Evolutionary conservation across 169 alveolate genomes (phyloP), one percentile per base, ranked within the genome.

Genomic region (Ichthyophthirius multifiliis): DNA sequence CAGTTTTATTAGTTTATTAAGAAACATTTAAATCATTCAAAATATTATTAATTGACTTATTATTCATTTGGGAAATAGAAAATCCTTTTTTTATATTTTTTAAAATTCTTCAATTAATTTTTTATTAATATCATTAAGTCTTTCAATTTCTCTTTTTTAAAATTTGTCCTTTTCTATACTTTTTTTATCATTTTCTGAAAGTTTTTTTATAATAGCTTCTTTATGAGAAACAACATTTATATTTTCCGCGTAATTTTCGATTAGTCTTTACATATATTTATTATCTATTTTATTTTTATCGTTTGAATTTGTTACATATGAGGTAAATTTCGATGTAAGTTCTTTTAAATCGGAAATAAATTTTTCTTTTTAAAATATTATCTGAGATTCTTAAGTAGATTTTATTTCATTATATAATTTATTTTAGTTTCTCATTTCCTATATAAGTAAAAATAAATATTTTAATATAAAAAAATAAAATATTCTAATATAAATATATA

Each of bases 401-500:
- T 55, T 55, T n/a, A 55, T 39, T 23, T 55, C 71, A 10, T 55
- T 55, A 27, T 27, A 55, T 7, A 55, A 16, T 55, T 55, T 55
- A n/a, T 55, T 55, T 10, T 55, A 27, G 18, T 55, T 55, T 39
- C 23, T 55, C 71, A 55, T 55, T 55, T 55, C 71, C 71, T 55
- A 15, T 55, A n/a, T n/a, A n/a, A n/a, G n/a, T n/a, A n/a, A n/a
- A n/a, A n/a, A n/a, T n/a, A n/a, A n/a, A n/a, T n/a, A n/a, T n/a
- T n/a, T n/a, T n/a, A n/a, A n/a, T n/a, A n/a, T 41, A 41, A 41
- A 41, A 9, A 9, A 9, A 41, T 7, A 7, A 41, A 41, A 7
- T 41, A 9, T 13, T 41, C 46, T 41, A 7, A 9, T 41, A 41
- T 13, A 27, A 6, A 27, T 16, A 6, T 27, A 55, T 20, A 20